These are phyloP conservation scores for Metarhizium guizhouense DNA, from an alignment of 2,329 filamentous ascomycete species.

Conservation along the genomic window DNA sequence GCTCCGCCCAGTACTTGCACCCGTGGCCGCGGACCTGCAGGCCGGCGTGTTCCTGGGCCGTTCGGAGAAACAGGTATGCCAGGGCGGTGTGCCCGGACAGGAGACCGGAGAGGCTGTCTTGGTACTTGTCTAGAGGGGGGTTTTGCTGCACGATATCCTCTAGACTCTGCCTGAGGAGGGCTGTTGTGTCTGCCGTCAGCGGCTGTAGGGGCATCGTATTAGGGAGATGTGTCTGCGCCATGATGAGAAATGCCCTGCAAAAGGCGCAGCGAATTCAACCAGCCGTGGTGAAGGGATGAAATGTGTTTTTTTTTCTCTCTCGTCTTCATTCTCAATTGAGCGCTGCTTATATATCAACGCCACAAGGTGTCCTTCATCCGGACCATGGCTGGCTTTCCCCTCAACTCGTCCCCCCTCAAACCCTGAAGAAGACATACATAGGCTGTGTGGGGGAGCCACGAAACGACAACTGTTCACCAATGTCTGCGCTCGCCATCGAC, in stretches of 20 bases:
- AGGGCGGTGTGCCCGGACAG: conserved; percentile 45
- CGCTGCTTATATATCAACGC: no score
- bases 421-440: no score
- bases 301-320: no score
- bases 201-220: conserved; percentile 17
- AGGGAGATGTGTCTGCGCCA: background rate
- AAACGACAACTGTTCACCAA: no score
- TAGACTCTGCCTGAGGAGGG: conserved; percentile 24
- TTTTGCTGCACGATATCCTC: conserved; percentile 25
- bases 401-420: no score
- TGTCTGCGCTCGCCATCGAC: no score
- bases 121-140: conserved; percentile 28
- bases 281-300: no score
- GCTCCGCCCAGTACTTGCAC: conserved; percentile 34
- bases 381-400: no score
- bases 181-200: conserved; percentile 16
- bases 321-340: no score
- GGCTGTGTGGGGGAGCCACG: no score
- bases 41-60: conserved; percentile 34
- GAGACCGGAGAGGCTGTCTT: conserved; percentile 33
- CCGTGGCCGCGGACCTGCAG: conserved; percentile 32
- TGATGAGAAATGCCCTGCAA: background rate
- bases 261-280: no score
- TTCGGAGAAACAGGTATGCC: conserved; percentile 44
- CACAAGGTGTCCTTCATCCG: no score